Base-by-base conservation (phyloP, 2,329 filamentous ascomycete species). In the Neofusicoccum kwambonambiense region DNA sequence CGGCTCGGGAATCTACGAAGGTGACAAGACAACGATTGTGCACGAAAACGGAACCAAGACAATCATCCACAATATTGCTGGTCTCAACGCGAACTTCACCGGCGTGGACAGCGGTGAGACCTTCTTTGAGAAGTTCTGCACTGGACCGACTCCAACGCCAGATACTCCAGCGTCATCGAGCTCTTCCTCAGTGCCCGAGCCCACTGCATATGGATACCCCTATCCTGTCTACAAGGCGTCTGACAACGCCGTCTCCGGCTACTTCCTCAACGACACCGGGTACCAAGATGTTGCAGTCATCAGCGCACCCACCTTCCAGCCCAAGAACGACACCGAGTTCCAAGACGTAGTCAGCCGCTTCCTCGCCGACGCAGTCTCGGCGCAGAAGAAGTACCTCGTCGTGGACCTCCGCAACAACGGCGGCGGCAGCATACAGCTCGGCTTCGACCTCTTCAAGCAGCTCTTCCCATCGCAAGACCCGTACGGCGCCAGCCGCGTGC, bases 351-450 rank as follows among this genome's bases (percentile, higher is more conserved):
- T 81, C 65, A 70, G 78, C 7, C 66, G 75, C 7, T 83, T 87
- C 68, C 77, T 88, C 15, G 74, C 78, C 0, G 75, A 78, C 45
- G 81, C 81, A 12, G 79, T 81, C 47, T 67, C 73, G 1, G 77
- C 77, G 1, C 79, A 81, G 2, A 87, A 87, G 71, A 84, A 78
- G n/a, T 87, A 85, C 72, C 78, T 91, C 4, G 80, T 91, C 35
- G 84, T 91, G 65, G 89, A 91, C 67, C 71, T 90, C 6, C 82
- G 84, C 3, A 80, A 78, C 2, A 91, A 91, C 68, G 79, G 78
- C 0, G 89, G 88, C 44, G 88, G 89, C 41, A 74, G 72, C 22
- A 74, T 75, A 13, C 72, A 76, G 31, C 72, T 78, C 4, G 78
- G 75, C 60, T 78, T 77, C 66, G 78, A 81, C 62, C 71, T 75